phyloP scores from a whole-genome alignment of 1,284 basidiomycete species.

The Malassezia nana region DNA sequence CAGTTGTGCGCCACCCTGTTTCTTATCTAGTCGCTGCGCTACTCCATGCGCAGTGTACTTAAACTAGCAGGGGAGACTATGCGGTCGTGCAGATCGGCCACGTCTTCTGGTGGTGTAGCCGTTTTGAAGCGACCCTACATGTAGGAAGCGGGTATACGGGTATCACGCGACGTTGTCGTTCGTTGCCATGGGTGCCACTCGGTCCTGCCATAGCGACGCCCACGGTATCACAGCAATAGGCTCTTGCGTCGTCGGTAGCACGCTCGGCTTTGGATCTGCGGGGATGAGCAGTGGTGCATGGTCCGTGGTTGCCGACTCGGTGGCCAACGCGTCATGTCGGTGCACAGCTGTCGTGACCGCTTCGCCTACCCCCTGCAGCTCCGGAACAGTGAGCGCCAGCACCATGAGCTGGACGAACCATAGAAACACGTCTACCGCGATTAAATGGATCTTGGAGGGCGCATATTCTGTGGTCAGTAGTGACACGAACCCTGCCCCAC shows the following conservation, averaged over 20 bases:
- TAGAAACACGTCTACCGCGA: conserved; percentile 15
- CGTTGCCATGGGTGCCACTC: neutral
- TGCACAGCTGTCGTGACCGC: neutral
- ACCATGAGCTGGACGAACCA: conserved; percentile 17
- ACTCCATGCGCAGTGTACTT: conserved; percentile 20
- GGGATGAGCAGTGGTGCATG: neutral
- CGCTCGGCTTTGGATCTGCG: neutral
- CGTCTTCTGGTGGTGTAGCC: conserved; percentile 19
- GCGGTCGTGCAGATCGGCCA: conserved; percentile 35
- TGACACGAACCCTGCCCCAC: conserved; percentile 22
- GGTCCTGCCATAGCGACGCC: neutral
- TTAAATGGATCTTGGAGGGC: conserved; percentile 22
- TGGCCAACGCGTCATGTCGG: too few species aligned
- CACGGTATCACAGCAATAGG: conserved; percentile 11
- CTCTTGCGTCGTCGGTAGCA: conserved; percentile 2
- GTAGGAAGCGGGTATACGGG: conserved; percentile 1
- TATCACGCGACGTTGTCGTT: conserved; percentile 6
- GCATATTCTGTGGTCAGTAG: conserved; percentile 12
- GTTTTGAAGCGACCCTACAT: conserved; percentile 41
- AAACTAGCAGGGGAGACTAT: conserved; percentile 34
- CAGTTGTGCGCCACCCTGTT: conserved; percentile 6
- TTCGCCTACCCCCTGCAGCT: neutral
- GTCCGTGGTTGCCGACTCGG: neutral
- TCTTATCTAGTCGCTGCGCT: conserved; percentile 15
- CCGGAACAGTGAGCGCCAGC: conserved; percentile 22